These are phyloP conservation scores for Debaryomycetaceae sp. DNA, from an alignment of 1,139 yeast species.

Conservation along the genomic window DNA sequence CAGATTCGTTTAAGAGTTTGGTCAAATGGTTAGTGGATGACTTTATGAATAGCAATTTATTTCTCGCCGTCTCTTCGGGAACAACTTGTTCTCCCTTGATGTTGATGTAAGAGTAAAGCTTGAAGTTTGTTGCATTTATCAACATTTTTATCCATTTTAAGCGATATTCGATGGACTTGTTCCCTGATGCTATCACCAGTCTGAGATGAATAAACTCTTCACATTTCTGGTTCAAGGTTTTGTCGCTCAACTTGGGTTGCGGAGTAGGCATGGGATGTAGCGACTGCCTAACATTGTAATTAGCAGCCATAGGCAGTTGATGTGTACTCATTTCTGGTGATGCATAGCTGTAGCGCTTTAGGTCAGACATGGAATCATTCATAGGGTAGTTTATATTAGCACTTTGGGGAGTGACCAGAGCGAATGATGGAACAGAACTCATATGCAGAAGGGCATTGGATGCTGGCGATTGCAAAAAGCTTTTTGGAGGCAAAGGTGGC, in stretches of 20 bases:
- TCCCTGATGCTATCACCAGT: conserved; percentile 39
- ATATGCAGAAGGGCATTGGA: neutral
- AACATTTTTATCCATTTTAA: conserved; percentile 46
- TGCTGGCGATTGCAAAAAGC: neutral
- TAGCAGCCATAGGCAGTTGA: neutral
- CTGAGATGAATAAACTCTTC: conserved; percentile 36
- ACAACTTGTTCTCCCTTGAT: conserved; percentile 42
- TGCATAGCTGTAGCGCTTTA: neutral
- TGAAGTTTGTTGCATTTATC: conserved; percentile 38
- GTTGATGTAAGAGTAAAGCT: conserved; percentile 40
- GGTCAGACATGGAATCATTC: neutral
- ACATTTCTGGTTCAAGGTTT: conserved; percentile 27
- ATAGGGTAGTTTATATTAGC: neutral
- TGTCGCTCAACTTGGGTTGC: neutral
- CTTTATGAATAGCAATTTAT: conserved; percentile 37
- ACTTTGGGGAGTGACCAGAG: neutral
- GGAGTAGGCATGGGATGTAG: neutral
- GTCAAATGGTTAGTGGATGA: conserved; percentile 39
- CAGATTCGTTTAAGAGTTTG: conserved; percentile 36
- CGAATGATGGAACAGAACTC: neutral
- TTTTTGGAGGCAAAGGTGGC: neutral
- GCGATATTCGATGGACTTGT: conserved; percentile 41
- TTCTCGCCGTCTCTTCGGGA: conserved; percentile 27
- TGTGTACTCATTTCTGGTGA: neutral
- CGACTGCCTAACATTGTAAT: neutral